These are phyloP conservation scores for Ustilago crameri DNA, from an alignment of 1,284 basidiomycete genomes.

Conservation along the genomic window DNA sequence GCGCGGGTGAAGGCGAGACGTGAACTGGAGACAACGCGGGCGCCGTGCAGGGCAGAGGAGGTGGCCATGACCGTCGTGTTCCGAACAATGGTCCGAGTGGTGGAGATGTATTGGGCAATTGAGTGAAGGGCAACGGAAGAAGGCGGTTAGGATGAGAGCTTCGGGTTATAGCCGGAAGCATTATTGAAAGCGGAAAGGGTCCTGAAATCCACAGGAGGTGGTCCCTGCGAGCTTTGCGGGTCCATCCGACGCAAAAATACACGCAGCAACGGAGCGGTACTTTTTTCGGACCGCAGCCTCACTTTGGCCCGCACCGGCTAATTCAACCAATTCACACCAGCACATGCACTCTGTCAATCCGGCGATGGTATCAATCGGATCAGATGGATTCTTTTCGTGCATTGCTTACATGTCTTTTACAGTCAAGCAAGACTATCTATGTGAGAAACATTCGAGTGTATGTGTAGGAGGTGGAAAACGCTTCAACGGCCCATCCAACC, in stretches of 20 bases:
- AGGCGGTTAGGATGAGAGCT: too few species aligned
- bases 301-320: constrained; percentile 1
- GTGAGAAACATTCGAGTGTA: neutral
- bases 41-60: neutral
- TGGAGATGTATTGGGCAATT: neutral
- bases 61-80: constrained; percentile 5
- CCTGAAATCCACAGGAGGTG: neutral
- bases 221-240: too few species aligned
- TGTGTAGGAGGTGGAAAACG: neutral
- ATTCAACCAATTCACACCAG: neutral
- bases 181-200: neutral
- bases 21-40: neutral
- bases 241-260: too few species aligned
- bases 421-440: neutral
- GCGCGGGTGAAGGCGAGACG: constrained; percentile 4
- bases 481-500: constrained; percentile 58
- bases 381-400: too few species aligned
- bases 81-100: neutral
- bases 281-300: too few species aligned
- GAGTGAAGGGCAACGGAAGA: too few species aligned
- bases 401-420: too few species aligned
- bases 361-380: neutral
- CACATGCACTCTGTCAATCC: neutral
- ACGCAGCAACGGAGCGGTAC: too few species aligned
- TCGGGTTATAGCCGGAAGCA: too few species aligned